phyloP scores from a whole-genome alignment of 768 basidiomycete genomes.

The Boletus subcaerulescens region DNA sequence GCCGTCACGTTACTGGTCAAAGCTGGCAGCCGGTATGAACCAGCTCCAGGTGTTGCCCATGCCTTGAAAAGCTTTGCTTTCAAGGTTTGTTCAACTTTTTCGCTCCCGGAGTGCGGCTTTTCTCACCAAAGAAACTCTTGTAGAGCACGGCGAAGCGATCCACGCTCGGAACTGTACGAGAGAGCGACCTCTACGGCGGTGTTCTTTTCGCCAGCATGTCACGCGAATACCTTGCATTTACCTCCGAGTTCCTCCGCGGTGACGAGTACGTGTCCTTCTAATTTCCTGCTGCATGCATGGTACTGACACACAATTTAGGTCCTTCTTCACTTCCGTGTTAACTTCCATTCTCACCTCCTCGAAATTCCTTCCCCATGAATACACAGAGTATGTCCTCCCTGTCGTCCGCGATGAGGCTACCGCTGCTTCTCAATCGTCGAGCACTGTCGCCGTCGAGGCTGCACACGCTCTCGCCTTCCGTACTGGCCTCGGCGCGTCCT shows the following conservation, averaged over 20 bases:
- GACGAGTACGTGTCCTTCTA: constrained; percentile 78
- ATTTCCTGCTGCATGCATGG: neutral
- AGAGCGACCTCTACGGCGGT: constrained; percentile 92
- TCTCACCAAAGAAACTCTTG: neutral
- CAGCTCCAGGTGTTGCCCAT: constrained; percentile 87
- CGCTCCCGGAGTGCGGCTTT: neutral
- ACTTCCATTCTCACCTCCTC: constrained; percentile 80
- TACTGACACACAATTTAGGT: constrained; percentile 42
- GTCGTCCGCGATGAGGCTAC: constrained; percentile 68
- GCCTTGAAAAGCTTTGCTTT: constrained; percentile 97
- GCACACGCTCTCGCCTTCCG: constrained; percentile 94
- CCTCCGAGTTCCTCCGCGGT: constrained; percentile 91
- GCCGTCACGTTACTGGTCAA: constrained; percentile 89
- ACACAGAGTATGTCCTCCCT: constrained; percentile 69
- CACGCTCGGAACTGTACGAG: constrained; percentile 84
- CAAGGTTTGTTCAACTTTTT: constrained; percentile 63
- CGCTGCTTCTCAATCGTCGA: constrained; percentile 57
- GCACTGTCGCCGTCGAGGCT: constrained; percentile 73
- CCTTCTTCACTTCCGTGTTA: constrained; percentile 88
- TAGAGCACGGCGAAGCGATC: constrained; percentile 87
- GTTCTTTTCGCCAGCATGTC: constrained; percentile 80
- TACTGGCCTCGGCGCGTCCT: constrained; percentile 84
- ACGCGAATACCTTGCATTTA: constrained; percentile 91
- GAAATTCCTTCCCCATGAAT: constrained; percentile 77
- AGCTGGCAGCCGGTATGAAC: constrained; percentile 87